Evolutionary conservation across 805 yeast species (phyloP).

Genomic region (Starmerella ratchasimensis): DNA sequence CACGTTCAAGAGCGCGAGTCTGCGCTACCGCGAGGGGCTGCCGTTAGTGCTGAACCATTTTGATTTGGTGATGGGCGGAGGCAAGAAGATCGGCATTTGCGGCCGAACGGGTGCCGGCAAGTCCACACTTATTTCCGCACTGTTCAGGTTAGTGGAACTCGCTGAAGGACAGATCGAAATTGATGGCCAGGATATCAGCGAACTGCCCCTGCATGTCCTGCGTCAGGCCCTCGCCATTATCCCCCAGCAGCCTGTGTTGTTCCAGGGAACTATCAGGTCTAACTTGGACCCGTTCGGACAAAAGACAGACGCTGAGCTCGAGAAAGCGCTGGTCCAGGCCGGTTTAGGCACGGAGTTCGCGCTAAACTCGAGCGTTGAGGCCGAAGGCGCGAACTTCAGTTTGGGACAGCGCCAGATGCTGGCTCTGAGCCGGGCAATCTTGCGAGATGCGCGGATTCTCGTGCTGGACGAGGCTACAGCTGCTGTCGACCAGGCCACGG

Average conservation of each 20-base stretch:
- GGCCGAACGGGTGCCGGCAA: constrained; percentile 90
- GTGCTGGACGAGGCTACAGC: constrained; percentile 68
- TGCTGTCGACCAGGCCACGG: constrained; percentile 60
- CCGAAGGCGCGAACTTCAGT: constrained; percentile 17
- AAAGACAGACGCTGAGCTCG: constrained; percentile 41
- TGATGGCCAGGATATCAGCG: constrained; percentile 53
- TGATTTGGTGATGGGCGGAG: constrained; percentile 35
- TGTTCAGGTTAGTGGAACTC: constrained; percentile 53
- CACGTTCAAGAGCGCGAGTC: constrained; percentile 40
- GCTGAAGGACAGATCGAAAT: constrained; percentile 39
- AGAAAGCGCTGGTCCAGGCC: constrained; percentile 53
- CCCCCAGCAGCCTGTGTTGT: constrained; percentile 79
- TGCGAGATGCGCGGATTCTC: constrained; percentile 44
- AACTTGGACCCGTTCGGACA: constrained; percentile 64
- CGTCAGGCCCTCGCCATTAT: constrained; percentile 63
- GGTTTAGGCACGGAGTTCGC: constrained; percentile 41
- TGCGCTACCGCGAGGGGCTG: constrained; percentile 48
- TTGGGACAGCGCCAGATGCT: constrained; percentile 16
- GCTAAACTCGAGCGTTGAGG: constrained; percentile 30
- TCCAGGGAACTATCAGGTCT: constrained; percentile 60
- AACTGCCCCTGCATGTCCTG: constrained; percentile 50
- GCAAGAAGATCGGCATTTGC: constrained; percentile 68
- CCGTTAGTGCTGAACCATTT: constrained; percentile 53
- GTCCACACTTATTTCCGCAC: constrained; percentile 56
- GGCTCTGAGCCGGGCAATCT: constrained; percentile 51